phyloP scores from a whole-genome alignment of 805 yeast genomes.

The Metschnikowia koreensis region DNA sequence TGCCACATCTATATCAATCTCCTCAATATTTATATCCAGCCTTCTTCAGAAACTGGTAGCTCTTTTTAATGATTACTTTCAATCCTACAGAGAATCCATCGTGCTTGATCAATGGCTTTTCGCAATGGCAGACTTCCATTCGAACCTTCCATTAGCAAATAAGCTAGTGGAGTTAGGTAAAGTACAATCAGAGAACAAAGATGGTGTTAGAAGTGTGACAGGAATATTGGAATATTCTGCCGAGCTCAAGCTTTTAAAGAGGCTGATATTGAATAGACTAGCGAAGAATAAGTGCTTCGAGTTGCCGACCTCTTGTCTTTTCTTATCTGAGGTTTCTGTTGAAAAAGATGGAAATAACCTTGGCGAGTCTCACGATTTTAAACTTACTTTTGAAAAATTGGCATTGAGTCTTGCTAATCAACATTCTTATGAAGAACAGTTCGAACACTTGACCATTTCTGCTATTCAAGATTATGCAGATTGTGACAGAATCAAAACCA shows the following conservation, averaged over 20 bases:
- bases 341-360: neutral
- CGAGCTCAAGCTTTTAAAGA: conserved; percentile 47
- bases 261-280: conserved; percentile 29
- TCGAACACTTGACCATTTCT: conserved; percentile 52
- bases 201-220: conserved; percentile 15
- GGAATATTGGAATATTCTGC: conserved; percentile 44
- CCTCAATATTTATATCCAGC: conserved; percentile 40
- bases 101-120: conserved; percentile 39
- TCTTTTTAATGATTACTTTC: conserved; percentile 41
- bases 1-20: conserved; percentile 40
- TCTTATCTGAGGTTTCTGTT: conserved; percentile 11
- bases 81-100: conserved; percentile 18
- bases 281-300: conserved; percentile 11
- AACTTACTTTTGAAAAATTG: conserved; percentile 19
- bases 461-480: conserved; percentile 52
- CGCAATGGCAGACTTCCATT: conserved; percentile 41
- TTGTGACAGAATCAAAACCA: conserved; percentile 58
- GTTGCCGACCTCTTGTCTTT: conserved; percentile 24
- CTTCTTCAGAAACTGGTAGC: conserved; percentile 35
- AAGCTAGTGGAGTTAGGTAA: conserved; percentile 26
- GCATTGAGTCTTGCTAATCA: conserved; percentile 16
- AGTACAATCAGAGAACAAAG: conserved; percentile 12
- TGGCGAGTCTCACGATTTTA: neutral
- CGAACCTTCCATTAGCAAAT: conserved; percentile 23
- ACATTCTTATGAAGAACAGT: conserved; percentile 27